Conservation (phyloP, 805 yeast genomes). For the Citeromyces nyonsensis region DNA sequence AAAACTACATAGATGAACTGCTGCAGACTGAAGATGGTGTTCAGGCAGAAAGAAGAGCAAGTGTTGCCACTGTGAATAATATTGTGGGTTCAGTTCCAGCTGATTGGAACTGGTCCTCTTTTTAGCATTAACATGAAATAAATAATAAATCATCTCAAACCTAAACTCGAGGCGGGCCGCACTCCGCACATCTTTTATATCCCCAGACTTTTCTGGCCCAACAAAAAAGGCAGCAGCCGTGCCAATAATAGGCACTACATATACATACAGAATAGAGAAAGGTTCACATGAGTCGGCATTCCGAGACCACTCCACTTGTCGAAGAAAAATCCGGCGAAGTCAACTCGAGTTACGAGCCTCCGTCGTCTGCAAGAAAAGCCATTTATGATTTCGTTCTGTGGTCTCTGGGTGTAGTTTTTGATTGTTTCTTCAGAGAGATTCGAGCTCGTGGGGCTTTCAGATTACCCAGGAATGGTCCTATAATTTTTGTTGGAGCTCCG, state of each 20-base stretch:
- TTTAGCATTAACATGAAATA: constrained; percentile 6
- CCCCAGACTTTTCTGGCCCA: too few species aligned
- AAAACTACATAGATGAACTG: constrained; percentile 6
- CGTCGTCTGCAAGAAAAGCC: constrained; percentile 19
- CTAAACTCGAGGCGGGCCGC: too few species aligned
- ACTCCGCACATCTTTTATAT: too few species aligned
- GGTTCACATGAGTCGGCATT: too few species aligned
- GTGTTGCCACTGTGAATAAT: neutral
- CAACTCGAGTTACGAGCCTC: constrained; percentile 14
- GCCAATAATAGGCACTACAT: too few species aligned
- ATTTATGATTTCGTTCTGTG: constrained; percentile 38
- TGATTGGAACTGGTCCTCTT: constrained; percentile 24
- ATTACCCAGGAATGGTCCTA: constrained; percentile 44
- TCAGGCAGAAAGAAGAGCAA: neutral
- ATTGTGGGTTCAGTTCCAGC: constrained; percentile 12
- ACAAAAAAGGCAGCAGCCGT: too few species aligned
- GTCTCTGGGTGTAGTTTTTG: constrained; percentile 25
- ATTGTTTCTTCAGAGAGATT: constrained; percentile 62
- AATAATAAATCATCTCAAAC: too few species aligned
- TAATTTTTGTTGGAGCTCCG: constrained; percentile 71
- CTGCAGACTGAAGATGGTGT: neutral
- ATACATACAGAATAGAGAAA: too few species aligned
- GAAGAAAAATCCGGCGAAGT: too few species aligned
- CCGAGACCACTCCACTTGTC: too few species aligned
- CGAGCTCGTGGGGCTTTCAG: constrained; percentile 58